Conservation (phyloP, 495 filamentous ascomycete species). For the Trichocladium uniseriatum region DNA sequence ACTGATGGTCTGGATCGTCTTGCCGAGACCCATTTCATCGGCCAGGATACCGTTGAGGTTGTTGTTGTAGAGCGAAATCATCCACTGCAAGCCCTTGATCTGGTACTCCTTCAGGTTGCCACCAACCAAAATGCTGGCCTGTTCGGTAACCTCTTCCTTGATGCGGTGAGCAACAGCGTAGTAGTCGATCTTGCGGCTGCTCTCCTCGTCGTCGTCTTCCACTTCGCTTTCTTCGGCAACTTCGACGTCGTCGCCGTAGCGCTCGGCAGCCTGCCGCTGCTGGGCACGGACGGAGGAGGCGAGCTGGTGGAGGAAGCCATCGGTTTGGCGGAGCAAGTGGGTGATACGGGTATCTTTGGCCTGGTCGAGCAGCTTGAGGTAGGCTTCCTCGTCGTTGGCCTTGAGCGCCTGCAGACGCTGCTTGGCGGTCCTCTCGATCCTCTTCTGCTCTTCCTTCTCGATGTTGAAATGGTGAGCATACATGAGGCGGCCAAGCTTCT, state of each 20-base stretch:
- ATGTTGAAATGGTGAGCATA: conserved; percentile 82
- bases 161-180: conserved; percentile 95
- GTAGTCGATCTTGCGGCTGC: conserved; percentile 79
- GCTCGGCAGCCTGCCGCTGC: conserved; percentile 69
- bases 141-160: conserved; percentile 76
- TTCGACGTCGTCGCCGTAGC: conserved; percentile 58
- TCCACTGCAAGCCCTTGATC: conserved; percentile 96
- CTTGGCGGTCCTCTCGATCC: conserved; percentile 92
- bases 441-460: conserved; percentile 97
- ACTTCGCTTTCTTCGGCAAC: conserved; percentile 52
- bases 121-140: conserved; percentile 79
- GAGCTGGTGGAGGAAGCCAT: conserved; percentile 92
- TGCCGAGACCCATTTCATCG: conserved; percentile 99
- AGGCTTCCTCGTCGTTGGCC: conserved; percentile 97
- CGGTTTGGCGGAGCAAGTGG: conserved; percentile 88
- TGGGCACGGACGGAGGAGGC: conserved; percentile 86
- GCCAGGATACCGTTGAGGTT: conserved; percentile 97
- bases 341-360: conserved; percentile 99
- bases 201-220: conserved; percentile 62
- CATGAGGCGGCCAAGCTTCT: conserved; percentile 85
- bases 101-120: conserved; percentile 96
- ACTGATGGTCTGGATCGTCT: conserved; percentile 98
- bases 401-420: conserved; percentile 98
- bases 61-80: conserved; percentile 99
- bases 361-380: conserved; percentile 90